Conservation (phyloP, 768 basidiomycete species). For the Hebeloma cylindrosporum region DNA sequence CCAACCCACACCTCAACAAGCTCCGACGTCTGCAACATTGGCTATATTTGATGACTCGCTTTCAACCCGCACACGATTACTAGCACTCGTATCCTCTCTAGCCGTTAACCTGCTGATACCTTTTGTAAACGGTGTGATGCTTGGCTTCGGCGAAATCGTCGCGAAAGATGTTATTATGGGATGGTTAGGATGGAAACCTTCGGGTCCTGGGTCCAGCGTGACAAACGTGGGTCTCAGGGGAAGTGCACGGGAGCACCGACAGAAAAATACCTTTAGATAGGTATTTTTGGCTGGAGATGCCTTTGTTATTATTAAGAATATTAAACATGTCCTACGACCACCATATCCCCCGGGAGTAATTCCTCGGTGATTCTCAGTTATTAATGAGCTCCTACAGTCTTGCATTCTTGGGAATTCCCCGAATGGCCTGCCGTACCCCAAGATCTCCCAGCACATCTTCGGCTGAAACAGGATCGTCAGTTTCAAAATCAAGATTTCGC, state of each 20-base stretch:
- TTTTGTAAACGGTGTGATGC: conserved; percentile 93
- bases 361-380: too few relatives aligned
- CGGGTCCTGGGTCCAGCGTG: conserved; percentile 36
- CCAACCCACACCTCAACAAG: conserved; percentile 22
- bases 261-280: conserved; percentile 17
- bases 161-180: conserved; percentile 71
- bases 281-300: too few relatives aligned
- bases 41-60: conserved; percentile 71
- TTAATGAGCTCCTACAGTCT: conserved; percentile 51
- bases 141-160: conserved; percentile 94
- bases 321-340: too few relatives aligned
- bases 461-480: conserved; percentile 36
- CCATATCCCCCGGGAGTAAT: too few relatives aligned
- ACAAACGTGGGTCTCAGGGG: conserved; percentile 32
- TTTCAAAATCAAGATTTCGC: not conserved
- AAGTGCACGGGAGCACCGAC: conserved; percentile 24
- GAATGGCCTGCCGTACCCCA: conserved; percentile 79
- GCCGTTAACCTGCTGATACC: conserved; percentile 85
- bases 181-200: conserved; percentile 49
- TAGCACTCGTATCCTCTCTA: conserved; percentile 69
- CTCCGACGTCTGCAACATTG: conserved; percentile 54
- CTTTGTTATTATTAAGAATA: too few relatives aligned
- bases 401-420: conserved; percentile 70
- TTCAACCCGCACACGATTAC: conserved; percentile 63
- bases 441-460: conserved; percentile 82